Base-by-base conservation (phyloP, 169 alveolate genomes). In the Cyclospora cayetanensis region DNA sequence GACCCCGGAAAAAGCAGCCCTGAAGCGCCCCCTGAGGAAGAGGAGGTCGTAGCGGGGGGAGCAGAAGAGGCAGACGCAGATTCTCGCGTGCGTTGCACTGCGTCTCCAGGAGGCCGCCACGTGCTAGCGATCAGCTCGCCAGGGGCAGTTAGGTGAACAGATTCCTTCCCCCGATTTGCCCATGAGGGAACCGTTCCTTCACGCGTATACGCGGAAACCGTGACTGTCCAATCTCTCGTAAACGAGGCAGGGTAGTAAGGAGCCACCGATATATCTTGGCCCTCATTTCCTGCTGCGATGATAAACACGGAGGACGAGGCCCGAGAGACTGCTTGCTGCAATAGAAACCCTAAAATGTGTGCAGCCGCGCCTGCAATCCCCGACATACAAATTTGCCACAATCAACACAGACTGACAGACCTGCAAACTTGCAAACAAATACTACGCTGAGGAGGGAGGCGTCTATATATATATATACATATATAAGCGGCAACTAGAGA, bases 61-160 rank as follows among this genome's bases (percentile, higher is more conserved):
- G n/a, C n/a, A n/a, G n/a, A n/a, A n/a, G n/a, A n/a, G n/a, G n/a
- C n/a, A n/a, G n/a, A n/a, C n/a, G n/a, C n/a, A n/a, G n/a, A n/a
- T n/a, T n/a, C n/a, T n/a, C n/a, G n/a, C n/a, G 68, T 55, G 18
- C 25, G 68, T 55, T 4, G 3, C 25, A 4, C 2, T 55, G 68
- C 2, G 68, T 55, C 25, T 4, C 25, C 68, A 15, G 79, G 52
- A 34, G 4, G 3, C 4, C 7, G 60, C 94, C 92, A 91, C 7
- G 92, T 93, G 74, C 95, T 89, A 35, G 94, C 50, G 72, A 94
- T 94, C 85, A 74, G 92, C 27, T 92, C 95, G n/a, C 96, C 96
- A 22, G 96, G 96, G 18, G 96, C 96, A 27, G 96, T 94, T n/a
- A 94, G 90, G 84, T 94, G 95, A 27, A 94, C 96, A 12, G 88